Evolutionary conservation across 306 rosid species (phyloP).

Genomic region (Begonia loranthoides): DNA sequence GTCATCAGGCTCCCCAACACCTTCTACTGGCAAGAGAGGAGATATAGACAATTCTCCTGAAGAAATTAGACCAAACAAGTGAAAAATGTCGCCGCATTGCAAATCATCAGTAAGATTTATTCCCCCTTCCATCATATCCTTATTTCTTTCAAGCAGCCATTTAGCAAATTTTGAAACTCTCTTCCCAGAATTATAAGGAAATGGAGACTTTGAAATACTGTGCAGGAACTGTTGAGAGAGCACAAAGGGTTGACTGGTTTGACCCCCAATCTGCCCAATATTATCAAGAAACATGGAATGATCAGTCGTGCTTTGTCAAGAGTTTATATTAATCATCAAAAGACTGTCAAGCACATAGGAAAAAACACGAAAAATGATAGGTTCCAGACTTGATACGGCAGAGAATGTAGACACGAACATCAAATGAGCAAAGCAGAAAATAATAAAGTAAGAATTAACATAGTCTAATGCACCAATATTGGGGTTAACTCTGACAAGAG

Average conservation of each 20-base stretch:
- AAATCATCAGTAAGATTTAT: conserved; percentile 49
- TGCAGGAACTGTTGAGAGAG: conserved; percentile 74
- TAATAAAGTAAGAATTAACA: no score
- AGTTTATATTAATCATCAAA: background rate
- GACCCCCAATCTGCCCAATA: conserved; percentile 67
- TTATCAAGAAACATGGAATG: no score
- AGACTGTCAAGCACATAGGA: background rate
- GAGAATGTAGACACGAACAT: no score
- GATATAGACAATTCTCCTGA: conserved; percentile 60
- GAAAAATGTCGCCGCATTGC: conserved; percentile 75
- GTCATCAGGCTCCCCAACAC: conserved; percentile 89
- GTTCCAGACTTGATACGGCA: no score
- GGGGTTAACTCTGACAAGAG: no score
- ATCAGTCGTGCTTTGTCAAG: no score
- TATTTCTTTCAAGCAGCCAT: conserved; percentile 53
- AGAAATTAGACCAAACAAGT: conserved; percentile 71
- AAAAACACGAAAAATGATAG: no score
- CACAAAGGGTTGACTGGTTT: conserved; percentile 43
- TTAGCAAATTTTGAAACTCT: conserved; percentile 49
- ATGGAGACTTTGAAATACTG: conserved; percentile 61
- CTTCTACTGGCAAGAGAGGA: conserved; percentile 62
- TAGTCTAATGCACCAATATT: no score
- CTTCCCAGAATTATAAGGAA: conserved; percentile 61
- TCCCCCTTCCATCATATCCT: conserved; percentile 45
- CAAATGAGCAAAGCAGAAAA: no score